Conservation (phyloP, 306 rosid species). For the Leucaena leucocephala region DNA sequence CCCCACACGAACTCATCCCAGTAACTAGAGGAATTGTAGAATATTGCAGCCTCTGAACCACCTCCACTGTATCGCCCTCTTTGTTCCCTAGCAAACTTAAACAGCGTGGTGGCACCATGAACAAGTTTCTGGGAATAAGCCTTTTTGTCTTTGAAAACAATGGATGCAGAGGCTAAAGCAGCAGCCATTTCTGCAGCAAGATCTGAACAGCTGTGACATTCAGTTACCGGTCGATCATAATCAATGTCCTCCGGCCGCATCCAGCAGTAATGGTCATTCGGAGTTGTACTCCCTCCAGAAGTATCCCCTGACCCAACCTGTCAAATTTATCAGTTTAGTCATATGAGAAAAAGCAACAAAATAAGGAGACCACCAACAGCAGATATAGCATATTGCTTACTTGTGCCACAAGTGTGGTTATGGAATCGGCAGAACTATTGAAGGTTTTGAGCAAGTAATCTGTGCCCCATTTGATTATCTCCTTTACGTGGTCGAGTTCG, state of each 20-base stretch:
- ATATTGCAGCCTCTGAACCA: conserved; percentile 64
- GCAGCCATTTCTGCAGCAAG: conserved; percentile 99
- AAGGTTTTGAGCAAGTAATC: conserved; percentile 93
- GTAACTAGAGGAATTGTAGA: conserved; percentile 83
- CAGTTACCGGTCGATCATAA: conserved; percentile 67
- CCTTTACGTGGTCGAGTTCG: conserved; percentile 83
- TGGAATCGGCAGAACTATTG: conserved; percentile 78
- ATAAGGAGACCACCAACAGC: too few species aligned
- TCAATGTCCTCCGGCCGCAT: conserved; percentile 97
- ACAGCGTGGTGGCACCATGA: conserved; percentile 90
- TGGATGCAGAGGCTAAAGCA: conserved; percentile 90
- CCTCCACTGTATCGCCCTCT: conserved; percentile 83
- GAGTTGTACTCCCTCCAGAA: conserved; percentile 75
- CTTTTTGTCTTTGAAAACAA: conserved; percentile 97
- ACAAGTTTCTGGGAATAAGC: conserved; percentile 95
- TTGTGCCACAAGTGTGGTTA: conserved; percentile 62
- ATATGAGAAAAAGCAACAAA: too few species aligned
- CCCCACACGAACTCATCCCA: conserved; percentile 98
- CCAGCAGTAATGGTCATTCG: conserved; percentile 98
- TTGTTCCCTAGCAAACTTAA: conserved; percentile 63
- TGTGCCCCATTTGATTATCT: conserved; percentile 86
- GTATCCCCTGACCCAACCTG: conserved; percentile 90
- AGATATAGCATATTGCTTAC: conserved; percentile 38
- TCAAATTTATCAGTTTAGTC: too few species aligned
- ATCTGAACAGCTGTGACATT: conserved; percentile 76